Evolutionary conservation across 2,329 filamentous ascomycete species (phyloP).

Genomic region (Chaetoscypha palmicola): DNA sequence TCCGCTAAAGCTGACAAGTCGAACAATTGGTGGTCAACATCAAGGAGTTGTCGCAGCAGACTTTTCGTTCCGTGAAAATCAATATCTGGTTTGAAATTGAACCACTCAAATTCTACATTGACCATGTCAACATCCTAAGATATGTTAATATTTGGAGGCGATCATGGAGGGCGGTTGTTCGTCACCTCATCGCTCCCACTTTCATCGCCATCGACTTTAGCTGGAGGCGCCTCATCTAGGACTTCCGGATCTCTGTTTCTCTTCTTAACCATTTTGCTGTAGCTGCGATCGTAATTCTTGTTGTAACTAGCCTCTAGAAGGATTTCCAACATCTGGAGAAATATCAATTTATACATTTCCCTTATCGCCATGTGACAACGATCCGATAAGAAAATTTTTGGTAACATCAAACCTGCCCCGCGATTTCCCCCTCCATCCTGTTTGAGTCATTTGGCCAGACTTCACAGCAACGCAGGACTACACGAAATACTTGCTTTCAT

Average conservation of each 20-base stretch:
- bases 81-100: constrained; percentile 81
- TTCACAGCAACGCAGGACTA: too few species aligned
- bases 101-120: constrained; percentile 98
- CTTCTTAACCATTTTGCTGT: constrained; percentile 31
- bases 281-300: neutral
- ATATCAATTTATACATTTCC: neutral
- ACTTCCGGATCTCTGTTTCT: constrained; percentile 30
- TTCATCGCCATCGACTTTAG: constrained; percentile 20
- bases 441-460: neutral
- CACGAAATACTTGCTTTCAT: neutral
- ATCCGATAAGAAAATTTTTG: constrained; percentile 2
- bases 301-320: neutral
- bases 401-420: neutral
- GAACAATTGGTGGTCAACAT: constrained; percentile 78
- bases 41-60: constrained; percentile 84
- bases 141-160: constrained; percentile 4
- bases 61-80: constrained; percentile 95
- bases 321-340: neutral
- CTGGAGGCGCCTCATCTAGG: constrained; percentile 26
- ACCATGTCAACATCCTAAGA: constrained; percentile 79
- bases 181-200: constrained; percentile 30
- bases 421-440: neutral
- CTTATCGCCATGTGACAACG: neutral
- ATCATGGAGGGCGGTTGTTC: constrained; percentile 4
- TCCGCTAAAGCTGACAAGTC: constrained; percentile 83